phyloP scores from a whole-genome alignment of 768 basidiomycete genomes.

The Lentinula guzmanii region DNA sequence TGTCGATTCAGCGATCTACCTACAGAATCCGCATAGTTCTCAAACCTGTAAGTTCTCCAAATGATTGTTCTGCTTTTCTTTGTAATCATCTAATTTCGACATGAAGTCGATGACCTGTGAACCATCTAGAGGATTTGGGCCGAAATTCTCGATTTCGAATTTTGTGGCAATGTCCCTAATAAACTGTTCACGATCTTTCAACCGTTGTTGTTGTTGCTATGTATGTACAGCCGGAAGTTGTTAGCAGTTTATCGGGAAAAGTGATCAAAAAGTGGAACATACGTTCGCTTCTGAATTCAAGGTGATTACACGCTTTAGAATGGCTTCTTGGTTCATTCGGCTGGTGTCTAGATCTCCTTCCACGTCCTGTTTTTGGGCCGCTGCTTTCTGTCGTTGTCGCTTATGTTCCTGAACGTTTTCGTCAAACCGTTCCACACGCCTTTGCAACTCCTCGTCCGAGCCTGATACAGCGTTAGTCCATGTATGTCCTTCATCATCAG shows the following conservation, averaged over 20 bases:
- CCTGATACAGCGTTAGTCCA: slow-evolving; percentile 31
- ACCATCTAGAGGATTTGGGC: slow-evolving; percentile 61
- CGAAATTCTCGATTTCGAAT: slow-evolving; percentile 70
- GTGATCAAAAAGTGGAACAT: not conserved
- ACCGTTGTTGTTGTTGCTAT: slow-evolving; percentile 69
- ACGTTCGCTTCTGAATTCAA: slow-evolving; percentile 74
- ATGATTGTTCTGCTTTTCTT: slow-evolving; percentile 54
- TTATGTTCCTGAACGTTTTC: slow-evolving; percentile 47
- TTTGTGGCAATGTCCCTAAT: slow-evolving; percentile 66
- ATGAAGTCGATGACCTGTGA: slow-evolving; percentile 73
- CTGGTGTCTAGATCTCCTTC: slow-evolving; percentile 52
- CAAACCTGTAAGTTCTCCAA: slow-evolving; percentile 64
- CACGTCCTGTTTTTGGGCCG: slow-evolving; percentile 50
- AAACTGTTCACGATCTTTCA: slow-evolving; percentile 64
- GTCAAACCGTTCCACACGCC: slow-evolving; percentile 53
- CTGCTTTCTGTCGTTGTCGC: slow-evolving; percentile 39
- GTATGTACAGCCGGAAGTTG: not conserved
- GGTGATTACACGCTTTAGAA: slow-evolving; percentile 59
- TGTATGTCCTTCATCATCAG: not conserved
- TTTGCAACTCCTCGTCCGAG: slow-evolving; percentile 64
- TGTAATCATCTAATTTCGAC: slow-evolving; percentile 55
- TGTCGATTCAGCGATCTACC: not conserved
- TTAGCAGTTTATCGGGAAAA: not conserved
- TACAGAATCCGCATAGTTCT: not conserved
- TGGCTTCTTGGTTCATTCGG: slow-evolving; percentile 47